Evolutionary conservation across 345 rosid species (phyloP), one percentile per base, ranked within the genome.

Genomic region (Mangifera indica): DNA sequence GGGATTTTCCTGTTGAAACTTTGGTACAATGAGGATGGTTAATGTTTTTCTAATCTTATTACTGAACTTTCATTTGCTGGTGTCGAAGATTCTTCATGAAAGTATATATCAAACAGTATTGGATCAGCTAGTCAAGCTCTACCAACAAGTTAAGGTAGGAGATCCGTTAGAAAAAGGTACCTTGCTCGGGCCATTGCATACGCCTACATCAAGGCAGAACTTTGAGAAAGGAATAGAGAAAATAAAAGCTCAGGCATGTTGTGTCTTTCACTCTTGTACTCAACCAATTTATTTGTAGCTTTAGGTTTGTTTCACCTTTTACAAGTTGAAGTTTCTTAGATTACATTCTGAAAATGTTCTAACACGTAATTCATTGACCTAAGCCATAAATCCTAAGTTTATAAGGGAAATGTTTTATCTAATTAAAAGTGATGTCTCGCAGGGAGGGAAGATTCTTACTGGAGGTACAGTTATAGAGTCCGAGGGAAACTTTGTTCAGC

Each of bases 401-500:
- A 2, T 12, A 17, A 29, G 14, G n/a, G 4, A 22, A 10, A 4
- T 29, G 53, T 24, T 70, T 46, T 46, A 45, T 52, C 14, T 40
- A 22, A 24, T 3, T 26, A 26, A 54, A 14, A 40, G 26, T 73
- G 59, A 40, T 73, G 34, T 60, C 72, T 79, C 66, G 59, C 88
- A 95, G 99, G 99, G 97, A 15, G 98, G 98, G 45, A 92, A 85
- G 81, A 84, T 92, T 72, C 83, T 95, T 49, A 85, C 90, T 0
- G 99, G 99, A 0, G 99, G 99, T 55, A 81, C 82, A 17, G 77
- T 78, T 65, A 74, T 92, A 18, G 89, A 87, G 60, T 78, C 88
- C 2, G 90, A 89, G 74, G 98, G 99, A 67, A 90, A 95, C 86
- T 95, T 85, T 73, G 99, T 95, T 75, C 92, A 88, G 79, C 99